Conservation (phyloP, 2,329 filamentous ascomycete genomes). For the Trichoderma guizhouense region DNA sequence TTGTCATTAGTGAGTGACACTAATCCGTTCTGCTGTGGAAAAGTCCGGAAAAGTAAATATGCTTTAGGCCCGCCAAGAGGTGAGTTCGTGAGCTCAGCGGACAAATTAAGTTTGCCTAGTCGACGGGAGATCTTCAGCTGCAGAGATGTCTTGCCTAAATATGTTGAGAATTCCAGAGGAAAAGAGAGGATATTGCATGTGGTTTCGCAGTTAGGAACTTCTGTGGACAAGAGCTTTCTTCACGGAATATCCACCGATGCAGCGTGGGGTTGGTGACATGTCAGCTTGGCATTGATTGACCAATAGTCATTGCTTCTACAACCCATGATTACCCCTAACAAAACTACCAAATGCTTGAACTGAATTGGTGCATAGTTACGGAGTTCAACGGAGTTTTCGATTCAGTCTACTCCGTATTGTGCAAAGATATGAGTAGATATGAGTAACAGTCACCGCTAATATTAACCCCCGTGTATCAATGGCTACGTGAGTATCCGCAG, state of each 20-base stretch:
- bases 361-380: neutral
- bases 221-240: neutral
- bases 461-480: neutral
- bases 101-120: neutral
- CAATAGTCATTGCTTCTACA: neutral
- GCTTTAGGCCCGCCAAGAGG: neutral
- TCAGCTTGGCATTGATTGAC: neutral
- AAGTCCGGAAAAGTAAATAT: neutral
- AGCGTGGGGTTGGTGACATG: neutral
- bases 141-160: neutral
- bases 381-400: neutral
- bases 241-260: neutral
- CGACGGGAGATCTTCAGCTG: conserved; percentile 5
- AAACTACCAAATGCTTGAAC: neutral
- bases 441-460: neutral
- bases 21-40: neutral
- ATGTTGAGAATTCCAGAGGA: neutral
- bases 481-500: neutral
- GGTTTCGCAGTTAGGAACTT: too few relatives aligned
- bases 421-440: neutral
- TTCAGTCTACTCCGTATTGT: neutral
- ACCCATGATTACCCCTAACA: neutral
- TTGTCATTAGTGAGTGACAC: neutral
- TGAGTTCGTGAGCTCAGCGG: neutral
- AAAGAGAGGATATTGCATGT: neutral